These are phyloP conservation scores for Gastrolobium bilobum DNA, from an alignment of 306 rosid species.

Conservation along the genomic window DNA sequence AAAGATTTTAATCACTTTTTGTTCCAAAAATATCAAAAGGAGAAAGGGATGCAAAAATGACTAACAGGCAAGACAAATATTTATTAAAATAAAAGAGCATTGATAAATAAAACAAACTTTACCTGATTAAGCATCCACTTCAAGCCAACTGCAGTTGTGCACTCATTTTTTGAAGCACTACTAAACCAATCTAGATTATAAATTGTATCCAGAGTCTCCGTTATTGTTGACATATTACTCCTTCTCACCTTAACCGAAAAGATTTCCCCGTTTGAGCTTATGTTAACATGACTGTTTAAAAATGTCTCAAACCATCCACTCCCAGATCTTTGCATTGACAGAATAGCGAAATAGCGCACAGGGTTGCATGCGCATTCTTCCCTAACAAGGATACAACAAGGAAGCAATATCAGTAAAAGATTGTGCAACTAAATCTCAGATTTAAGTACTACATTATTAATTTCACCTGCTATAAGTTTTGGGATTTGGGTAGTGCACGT, in stretches of 20 bases:
- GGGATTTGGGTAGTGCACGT: slow-evolving; percentile 88
- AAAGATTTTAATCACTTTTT: not conserved
- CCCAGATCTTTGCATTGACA: slow-evolving; percentile 98
- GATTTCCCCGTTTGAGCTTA: slow-evolving; percentile 97
- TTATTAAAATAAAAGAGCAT: not conserved
- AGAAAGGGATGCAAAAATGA: slow-evolving; percentile 32
- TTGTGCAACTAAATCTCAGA: slow-evolving; percentile 36
- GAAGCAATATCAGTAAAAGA: slow-evolving; percentile 45
- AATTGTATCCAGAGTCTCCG: slow-evolving; percentile 83
- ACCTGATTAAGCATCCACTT: slow-evolving; percentile 99
- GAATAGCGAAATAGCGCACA: slow-evolving; percentile 83
- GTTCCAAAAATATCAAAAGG: not conserved
- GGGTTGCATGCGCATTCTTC: slow-evolving; percentile 92
- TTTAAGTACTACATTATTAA: slow-evolving; percentile 13
- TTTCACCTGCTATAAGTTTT: slow-evolving; percentile 82
- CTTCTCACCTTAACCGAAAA: slow-evolving; percentile 92
- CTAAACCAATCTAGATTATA: slow-evolving; percentile 92
- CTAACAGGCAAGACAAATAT: slow-evolving; percentile 36
- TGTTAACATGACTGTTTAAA: slow-evolving; percentile 86
- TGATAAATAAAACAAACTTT: slow-evolving; percentile 36
- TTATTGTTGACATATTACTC: slow-evolving; percentile 82
- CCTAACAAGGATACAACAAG: slow-evolving; percentile 58
- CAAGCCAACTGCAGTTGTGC: slow-evolving; percentile 97
- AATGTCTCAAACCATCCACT: slow-evolving; percentile 99
- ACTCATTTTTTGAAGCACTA: slow-evolving; percentile 96